phyloP scores from a whole-genome alignment of 23 red algal genomes.

The Rhodosorus marinus region DNA sequence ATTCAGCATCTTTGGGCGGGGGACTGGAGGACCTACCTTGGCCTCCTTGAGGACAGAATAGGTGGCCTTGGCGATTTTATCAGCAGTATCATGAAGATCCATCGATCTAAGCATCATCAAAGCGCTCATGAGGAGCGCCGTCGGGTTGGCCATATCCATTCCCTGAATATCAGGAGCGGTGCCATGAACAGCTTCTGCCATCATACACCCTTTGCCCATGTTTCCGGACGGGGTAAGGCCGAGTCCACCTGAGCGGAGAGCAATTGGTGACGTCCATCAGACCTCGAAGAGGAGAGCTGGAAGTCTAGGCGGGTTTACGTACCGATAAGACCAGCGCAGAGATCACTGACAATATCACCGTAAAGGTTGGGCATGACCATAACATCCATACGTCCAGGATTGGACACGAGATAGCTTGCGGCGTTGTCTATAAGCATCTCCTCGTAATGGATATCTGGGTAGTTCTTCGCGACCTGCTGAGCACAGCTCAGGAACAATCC shows the following conservation, averaged over 20 bases:
- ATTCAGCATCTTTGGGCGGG: neutral
- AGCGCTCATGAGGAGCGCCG: conserved; percentile 63
- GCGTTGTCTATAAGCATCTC: conserved; percentile 74
- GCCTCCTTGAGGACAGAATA: conserved; percentile 44
- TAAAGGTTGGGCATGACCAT: conserved; percentile 97
- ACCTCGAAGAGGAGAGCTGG: neutral
- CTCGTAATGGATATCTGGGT: conserved; percentile 89
- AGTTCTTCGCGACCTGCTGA: conserved; percentile 34
- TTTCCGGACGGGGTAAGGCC: conserved; percentile 76
- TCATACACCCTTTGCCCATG: conserved; percentile 55
- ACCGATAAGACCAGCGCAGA: conserved; percentile 93
- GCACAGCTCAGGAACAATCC: conserved; percentile 87
- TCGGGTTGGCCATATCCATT: conserved; percentile 75
- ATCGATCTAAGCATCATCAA: conserved; percentile 94
- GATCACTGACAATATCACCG: conserved; percentile 87
- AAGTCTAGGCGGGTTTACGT: too few relatives aligned
- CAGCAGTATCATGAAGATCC: conserved; percentile 46
- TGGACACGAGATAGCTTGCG: conserved; percentile 34
- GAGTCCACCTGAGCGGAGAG: too few relatives aligned
- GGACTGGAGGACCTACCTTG: conserved; percentile 17
- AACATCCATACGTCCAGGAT: conserved; percentile 70
- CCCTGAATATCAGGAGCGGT: conserved; percentile 90
- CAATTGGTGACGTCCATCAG: neutral
- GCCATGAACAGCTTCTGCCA: conserved; percentile 88
- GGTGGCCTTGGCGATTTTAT: conserved; percentile 53